Conservation (phyloP, 2,329 filamentous ascomycete genomes). For the Pseudocercospora fuligena region DNA sequence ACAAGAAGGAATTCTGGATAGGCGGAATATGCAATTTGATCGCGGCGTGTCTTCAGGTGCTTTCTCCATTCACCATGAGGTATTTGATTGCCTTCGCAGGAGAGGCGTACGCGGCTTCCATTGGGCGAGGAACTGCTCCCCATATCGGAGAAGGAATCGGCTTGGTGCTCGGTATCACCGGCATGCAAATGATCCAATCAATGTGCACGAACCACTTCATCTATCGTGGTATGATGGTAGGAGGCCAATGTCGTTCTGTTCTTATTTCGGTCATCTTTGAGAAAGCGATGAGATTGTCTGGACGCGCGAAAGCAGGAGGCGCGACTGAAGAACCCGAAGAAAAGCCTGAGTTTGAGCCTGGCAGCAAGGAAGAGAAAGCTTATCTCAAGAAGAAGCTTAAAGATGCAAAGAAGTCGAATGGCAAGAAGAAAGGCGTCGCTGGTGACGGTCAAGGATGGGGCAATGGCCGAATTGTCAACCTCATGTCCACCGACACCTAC, state of each 20-base stretch:
- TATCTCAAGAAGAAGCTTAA: slow-evolving; percentile 53
- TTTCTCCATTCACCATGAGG: slow-evolving; percentile 82
- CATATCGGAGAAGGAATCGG: slow-evolving; percentile 77
- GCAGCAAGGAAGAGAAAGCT: slow-evolving; percentile 56
- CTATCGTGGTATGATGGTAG: slow-evolving; percentile 89
- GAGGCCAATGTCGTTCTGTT: slow-evolving; percentile 79
- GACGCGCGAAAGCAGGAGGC: slow-evolving; percentile 83
- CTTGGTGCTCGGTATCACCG: slow-evolving; percentile 79
- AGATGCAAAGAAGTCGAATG: slow-evolving; percentile 47
- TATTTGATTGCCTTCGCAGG: slow-evolving; percentile 86
- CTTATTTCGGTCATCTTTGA: slow-evolving; percentile 88
- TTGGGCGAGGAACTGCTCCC: slow-evolving; percentile 61
- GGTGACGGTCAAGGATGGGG: slow-evolving; percentile 84
- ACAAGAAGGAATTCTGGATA: slow-evolving; percentile 81
- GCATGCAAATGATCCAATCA: slow-evolving; percentile 84
- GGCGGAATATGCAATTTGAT: slow-evolving; percentile 78
- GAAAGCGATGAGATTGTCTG: slow-evolving; percentile 88
- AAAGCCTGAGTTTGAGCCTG: slow-evolving; percentile 50
- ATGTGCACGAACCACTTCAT: slow-evolving; percentile 87
- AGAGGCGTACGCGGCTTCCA: slow-evolving; percentile 70
- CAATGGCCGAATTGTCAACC: slow-evolving; percentile 86
- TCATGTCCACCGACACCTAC: slow-evolving; percentile 96
- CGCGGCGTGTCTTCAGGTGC: slow-evolving; percentile 73
- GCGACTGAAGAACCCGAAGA: slow-evolving; percentile 43
- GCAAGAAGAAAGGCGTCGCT: slow-evolving; percentile 56